A percentile compares a stretch with the other conserved stretches of the same genome.
These are phyloP conservation scores for Solanum corneliomulleri DNA, from an alignment of 257 asterid species.

Conservation along the genomic window DNA sequence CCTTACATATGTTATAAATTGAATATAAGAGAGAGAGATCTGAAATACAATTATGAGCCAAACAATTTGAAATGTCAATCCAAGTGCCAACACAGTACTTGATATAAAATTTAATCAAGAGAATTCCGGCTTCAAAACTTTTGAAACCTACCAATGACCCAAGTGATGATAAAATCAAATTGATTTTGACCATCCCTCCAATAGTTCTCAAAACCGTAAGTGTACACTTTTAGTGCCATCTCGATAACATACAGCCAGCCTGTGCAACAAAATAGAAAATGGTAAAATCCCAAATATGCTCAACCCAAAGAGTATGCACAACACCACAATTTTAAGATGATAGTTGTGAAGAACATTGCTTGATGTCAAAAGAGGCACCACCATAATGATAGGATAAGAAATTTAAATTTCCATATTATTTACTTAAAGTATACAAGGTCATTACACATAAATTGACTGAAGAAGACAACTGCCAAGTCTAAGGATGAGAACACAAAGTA, in stretches of 20 bases:
- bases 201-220: conserved; percentile 78
- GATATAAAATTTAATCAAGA: not conserved
- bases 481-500: not conserved
- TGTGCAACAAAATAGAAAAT: conserved; percentile 25
- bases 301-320: not conserved
- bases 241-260: conserved; percentile 97
- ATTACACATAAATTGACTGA: not conserved
- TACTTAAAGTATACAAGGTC: not conserved
- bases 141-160: conserved; percentile 74
- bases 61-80: not conserved
- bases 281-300: not conserved
- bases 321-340: not conserved
- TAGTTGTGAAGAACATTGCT: not conserved
- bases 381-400: not conserved
- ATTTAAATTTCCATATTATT: not conserved
- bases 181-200: conserved; percentile 99
- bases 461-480: not conserved
- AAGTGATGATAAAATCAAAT: conserved; percentile 84
- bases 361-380: not conserved
- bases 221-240: conserved; percentile 75
- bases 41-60: not conserved
- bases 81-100: not conserved
- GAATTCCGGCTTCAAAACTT: not conserved
- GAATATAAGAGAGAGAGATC: not conserved
- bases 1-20: not conserved